Evolutionary conservation across 208 protist species (phyloP), one percentile per base, ranked within the genome.

Genomic region (Leishmania gerbilli): DNA sequence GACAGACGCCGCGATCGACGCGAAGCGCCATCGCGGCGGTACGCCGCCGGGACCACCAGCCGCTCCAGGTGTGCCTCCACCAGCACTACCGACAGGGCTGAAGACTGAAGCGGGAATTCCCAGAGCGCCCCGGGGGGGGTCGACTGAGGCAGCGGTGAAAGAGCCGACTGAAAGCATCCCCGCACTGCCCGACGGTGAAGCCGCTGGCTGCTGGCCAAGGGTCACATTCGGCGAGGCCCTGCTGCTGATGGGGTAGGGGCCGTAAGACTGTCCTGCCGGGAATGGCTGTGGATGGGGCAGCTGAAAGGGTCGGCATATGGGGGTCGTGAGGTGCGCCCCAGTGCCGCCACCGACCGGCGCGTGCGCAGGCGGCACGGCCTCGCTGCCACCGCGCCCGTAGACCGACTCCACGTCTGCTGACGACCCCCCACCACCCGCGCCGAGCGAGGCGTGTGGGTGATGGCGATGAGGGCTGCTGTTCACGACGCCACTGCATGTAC

Each of bases 141-240:
- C 56, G 24, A 81, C 47, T 47, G 81, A 68, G n/a, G 69, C 81
- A 3, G 71, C 72, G 27, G 60, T 74, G 31, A 72, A 69, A 37
- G 81, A 81, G n/a, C 81, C 77, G 34, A 74, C 71, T n/a, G 71
- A 62, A n/a, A 74, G 15, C 58, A 74, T 55, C 55, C n/a, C 51
- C 40, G 40, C 31, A 62, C 31, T 17, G 40, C 40, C 64, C 17
- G 76, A 27, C 19, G 47, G 53, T 34, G 55, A 56, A 45, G 37
- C 13, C 15, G 45, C 17, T 15, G 62, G 31, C n/a, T 51, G 74
- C 74, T 49, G 64, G n/a, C 53, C 51, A 79, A 42, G 49, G 65
- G 31, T 67, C 9, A 47, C 72, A 68, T 53, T 71, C 62, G 71
- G 40, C 2, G 15, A 53, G 72, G 56, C 64, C 42, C 40, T 53